Evolutionary conservation across 1,139 yeast species (phyloP).

Genomic region (Lodderomyces oxycetoniae): DNA sequence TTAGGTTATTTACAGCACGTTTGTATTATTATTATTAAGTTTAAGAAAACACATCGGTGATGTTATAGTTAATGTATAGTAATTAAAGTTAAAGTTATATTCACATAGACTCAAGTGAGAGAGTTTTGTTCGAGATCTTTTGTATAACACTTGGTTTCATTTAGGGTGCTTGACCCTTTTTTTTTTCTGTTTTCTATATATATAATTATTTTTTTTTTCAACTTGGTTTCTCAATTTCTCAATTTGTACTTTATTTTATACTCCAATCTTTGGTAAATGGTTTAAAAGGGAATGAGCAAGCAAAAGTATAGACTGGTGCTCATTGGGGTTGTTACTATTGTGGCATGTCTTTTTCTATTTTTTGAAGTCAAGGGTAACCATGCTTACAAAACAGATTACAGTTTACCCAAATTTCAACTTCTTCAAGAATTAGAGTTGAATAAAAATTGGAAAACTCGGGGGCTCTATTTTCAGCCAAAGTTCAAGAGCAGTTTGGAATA

Average conservation of each 20-base stretch:
- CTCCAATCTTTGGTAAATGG: too few relatives aligned
- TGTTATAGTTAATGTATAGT: too few relatives aligned
- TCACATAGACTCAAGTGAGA: too few relatives aligned
- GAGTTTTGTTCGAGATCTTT: too few relatives aligned
- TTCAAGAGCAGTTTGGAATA: conserved; percentile 1
- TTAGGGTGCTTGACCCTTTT: too few relatives aligned
- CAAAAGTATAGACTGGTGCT: conserved; percentile 1
- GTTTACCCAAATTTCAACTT: conserved; percentile 23
- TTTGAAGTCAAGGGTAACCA: not conserved
- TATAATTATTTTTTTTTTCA: too few relatives aligned
- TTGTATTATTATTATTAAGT: not conserved
- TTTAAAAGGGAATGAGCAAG: not conserved
- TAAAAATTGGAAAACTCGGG: conserved; percentile 34
- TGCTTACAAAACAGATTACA: conserved; percentile 19
- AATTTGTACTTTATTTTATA: too few relatives aligned
- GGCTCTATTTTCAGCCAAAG: conserved; percentile 34
- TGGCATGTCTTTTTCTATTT: not conserved
- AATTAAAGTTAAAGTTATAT: too few relatives aligned
- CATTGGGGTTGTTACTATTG: not conserved
- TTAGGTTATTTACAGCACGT: conserved; percentile 1
- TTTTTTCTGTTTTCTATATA: too few relatives aligned
- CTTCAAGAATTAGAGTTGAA: conserved; percentile 28
- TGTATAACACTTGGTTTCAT: too few relatives aligned
- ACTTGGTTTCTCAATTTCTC: too few relatives aligned
- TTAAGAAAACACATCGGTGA: too few relatives aligned